Percentiles rank a stretch among this genome's conserved stretches.
These are phyloP conservation scores for Fraxinus quadrangulata DNA, from an alignment of 257 asterid genomes.

Conservation along the genomic window DNA sequence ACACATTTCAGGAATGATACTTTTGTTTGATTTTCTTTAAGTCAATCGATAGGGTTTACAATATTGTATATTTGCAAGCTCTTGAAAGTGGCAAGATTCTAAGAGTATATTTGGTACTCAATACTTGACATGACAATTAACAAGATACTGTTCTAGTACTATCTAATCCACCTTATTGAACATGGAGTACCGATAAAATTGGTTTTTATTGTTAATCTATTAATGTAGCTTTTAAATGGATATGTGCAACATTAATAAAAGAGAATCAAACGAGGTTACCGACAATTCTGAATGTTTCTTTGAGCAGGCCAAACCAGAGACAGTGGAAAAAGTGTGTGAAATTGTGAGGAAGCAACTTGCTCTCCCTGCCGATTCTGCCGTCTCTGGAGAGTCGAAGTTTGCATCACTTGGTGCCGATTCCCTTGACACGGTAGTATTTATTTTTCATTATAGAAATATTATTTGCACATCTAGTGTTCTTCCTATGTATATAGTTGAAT, in stretches of 20 bases:
- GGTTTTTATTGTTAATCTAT: background rate
- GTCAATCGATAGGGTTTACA: background rate
- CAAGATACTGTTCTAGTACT: no score
- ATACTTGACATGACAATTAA: background rate
- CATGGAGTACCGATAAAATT: background rate
- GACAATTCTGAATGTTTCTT: constrained; percentile 16
- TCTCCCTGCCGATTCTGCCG: constrained; percentile 60
- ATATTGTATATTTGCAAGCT: background rate
- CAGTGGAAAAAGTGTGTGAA: constrained; percentile 67
- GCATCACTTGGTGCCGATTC: constrained; percentile 90
- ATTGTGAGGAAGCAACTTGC: constrained; percentile 96
- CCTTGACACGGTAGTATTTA: constrained; percentile 80
- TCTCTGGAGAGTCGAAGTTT: constrained; percentile 73
- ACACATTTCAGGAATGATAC: background rate
- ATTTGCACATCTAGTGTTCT: background rate
- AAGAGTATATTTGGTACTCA: background rate
- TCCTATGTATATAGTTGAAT: background rate
- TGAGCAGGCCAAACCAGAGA: constrained; percentile 83
- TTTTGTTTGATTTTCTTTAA: background rate
- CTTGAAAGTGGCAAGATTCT: background rate
- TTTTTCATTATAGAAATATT: background rate
- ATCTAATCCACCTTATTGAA: no score
- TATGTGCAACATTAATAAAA: background rate
- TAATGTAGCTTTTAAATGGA: background rate
- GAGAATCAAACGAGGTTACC: background rate